These are phyloP conservation scores for Eleusine coracana DNA, from an alignment of 176 grass and related monocot genomes.

Conservation along the genomic window DNA sequence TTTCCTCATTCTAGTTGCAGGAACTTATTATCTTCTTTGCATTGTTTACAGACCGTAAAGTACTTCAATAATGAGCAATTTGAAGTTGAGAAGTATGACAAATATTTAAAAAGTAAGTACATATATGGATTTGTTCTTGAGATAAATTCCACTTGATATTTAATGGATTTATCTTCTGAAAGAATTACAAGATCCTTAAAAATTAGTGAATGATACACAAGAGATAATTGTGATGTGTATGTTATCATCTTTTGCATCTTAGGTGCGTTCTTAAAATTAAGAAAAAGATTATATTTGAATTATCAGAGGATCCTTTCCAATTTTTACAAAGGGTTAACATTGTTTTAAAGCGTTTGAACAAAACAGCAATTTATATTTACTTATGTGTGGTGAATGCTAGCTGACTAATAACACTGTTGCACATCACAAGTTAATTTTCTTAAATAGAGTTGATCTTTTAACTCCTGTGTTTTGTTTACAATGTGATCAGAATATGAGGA, in stretches of 20 bases:
- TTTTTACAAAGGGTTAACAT: slow-evolving; percentile 7
- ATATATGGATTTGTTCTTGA: slow-evolving; percentile 34
- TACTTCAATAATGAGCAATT: slow-evolving; percentile 97
- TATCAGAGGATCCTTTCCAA: not conserved
- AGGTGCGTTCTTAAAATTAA: slow-evolving; percentile 14
- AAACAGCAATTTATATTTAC: slow-evolving; percentile 13
- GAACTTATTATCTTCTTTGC: slow-evolving; percentile 47
- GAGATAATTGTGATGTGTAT: slow-evolving; percentile 12
- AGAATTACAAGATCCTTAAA: slow-evolving; percentile 28
- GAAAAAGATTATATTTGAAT: not conserved
- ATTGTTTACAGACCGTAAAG: slow-evolving; percentile 80
- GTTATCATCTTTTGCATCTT: slow-evolving; percentile 17
- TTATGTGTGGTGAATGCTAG: slow-evolving; percentile 13
- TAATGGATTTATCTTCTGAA: not conserved
- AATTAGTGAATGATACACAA: slow-evolving; percentile 12
- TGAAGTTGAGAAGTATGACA: slow-evolving; percentile 96
- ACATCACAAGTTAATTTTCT: slow-evolving; percentile 34
- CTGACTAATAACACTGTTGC: not conserved
- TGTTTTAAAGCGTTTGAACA: slow-evolving; percentile 17
- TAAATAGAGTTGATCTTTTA: slow-evolving; percentile 44
- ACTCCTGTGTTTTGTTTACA: slow-evolving; percentile 24
- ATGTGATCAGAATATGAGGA: slow-evolving; percentile 74
- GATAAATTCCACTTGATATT: not conserved
- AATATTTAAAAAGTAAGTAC: slow-evolving; percentile 89
- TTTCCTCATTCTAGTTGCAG: slow-evolving; percentile 12